These are phyloP conservation scores for Oryza longistaminata DNA, from an alignment of 176 grass and related monocot species.

Conservation along the genomic window DNA sequence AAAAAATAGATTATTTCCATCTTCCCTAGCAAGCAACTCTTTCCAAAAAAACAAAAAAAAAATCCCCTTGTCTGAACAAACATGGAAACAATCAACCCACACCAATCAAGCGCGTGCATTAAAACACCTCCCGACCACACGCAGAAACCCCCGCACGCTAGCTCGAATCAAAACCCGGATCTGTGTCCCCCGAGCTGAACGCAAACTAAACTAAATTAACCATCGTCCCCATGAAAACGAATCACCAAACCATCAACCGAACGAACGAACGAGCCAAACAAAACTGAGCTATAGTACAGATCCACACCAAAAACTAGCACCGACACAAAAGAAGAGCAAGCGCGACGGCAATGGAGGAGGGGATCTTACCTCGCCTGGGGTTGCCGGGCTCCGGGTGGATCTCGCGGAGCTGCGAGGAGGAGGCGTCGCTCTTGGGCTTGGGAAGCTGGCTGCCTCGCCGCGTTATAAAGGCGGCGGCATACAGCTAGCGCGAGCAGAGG, in stretches of 20 bases:
- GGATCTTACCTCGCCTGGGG: constrained; percentile 41
- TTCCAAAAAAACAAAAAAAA: constrained; percentile 10
- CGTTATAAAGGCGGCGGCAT: constrained; percentile 46
- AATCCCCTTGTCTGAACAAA: background rate
- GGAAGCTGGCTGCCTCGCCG: constrained; percentile 20
- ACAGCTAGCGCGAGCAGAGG: constrained; percentile 25
- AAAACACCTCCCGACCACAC: background rate
- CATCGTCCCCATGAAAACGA: background rate
- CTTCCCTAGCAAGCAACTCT: constrained; percentile 8
- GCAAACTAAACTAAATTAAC: background rate
- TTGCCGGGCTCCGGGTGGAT: constrained; percentile 26
- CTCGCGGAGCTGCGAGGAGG: constrained; percentile 17
- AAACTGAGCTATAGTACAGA: constrained; percentile 25
- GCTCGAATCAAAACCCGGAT: constrained; percentile 21
- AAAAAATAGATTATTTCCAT: background rate
- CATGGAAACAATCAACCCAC: constrained; percentile 25
- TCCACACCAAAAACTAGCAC: background rate
- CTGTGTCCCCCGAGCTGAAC: constrained; percentile 14
- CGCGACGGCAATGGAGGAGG: constrained; percentile 33
- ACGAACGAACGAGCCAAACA: background rate
- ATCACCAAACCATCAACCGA: background rate
- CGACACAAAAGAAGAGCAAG: background rate
- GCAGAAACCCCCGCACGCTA: background rate
- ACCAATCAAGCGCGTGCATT: constrained; percentile 24
- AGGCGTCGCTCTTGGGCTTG: background rate